A percentile compares a stretch with the other conserved stretches of the same genome.
Conservation (phyloP, 148 eudicot species). For the Agrostemma githago region DNA sequence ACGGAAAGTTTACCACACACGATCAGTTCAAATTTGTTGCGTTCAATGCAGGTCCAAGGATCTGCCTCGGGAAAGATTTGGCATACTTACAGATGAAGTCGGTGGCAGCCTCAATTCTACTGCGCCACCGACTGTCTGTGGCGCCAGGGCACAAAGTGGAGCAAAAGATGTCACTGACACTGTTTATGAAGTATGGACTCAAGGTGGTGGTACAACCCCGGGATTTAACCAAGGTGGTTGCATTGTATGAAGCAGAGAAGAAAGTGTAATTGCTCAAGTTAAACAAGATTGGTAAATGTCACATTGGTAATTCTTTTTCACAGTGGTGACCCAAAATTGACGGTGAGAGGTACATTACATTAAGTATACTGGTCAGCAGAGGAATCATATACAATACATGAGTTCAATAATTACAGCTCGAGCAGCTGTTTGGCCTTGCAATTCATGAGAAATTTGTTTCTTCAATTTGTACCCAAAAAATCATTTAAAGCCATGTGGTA, state of each 20-base stretch:
- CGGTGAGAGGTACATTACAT: constrained; percentile 30
- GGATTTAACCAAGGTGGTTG: constrained; percentile 40
- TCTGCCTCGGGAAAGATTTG: constrained; percentile 78
- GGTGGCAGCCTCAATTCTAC: constrained; percentile 67
- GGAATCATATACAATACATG: constrained; percentile 16
- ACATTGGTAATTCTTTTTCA: neutral
- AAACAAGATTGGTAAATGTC: neutral
- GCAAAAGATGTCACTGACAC: constrained; percentile 85
- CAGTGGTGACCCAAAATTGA: constrained; percentile 15
- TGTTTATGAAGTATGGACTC: constrained; percentile 88
- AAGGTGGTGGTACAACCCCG: constrained; percentile 60
- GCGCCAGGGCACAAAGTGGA: constrained; percentile 68
- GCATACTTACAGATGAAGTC: constrained; percentile 93
- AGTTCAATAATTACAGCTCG: constrained; percentile 17
- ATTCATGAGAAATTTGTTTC: constrained; percentile 13
- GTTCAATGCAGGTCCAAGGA: constrained; percentile 84
- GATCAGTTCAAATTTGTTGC: constrained; percentile 74
- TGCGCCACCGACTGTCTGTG: constrained; percentile 56
- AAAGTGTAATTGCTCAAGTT: constrained; percentile 1
- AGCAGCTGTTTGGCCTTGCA: constrained; percentile 20
- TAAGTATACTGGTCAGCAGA: constrained; percentile 14
- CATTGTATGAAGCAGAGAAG: constrained; percentile 20
- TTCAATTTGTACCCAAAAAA: constrained; percentile 22
- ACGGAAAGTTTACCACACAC: constrained; percentile 46
- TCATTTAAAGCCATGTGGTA: constrained; percentile 21